phyloP scores from a whole-genome alignment of 352 stramenopile species.

The Thraustotheca clavata region DNA sequence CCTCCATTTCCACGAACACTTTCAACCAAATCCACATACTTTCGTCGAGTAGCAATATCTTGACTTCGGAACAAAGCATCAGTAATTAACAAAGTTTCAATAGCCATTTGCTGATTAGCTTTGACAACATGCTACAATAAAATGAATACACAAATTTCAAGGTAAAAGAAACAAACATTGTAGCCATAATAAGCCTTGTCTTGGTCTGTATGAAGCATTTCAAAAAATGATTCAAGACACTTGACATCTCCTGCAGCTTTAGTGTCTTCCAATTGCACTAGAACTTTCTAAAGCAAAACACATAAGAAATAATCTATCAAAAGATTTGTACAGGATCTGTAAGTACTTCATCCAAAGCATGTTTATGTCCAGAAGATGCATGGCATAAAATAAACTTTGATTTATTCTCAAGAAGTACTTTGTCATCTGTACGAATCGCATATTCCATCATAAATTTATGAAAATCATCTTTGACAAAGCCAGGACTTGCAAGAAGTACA shows the following conservation, averaged over 20 bases:
- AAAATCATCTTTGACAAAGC: constrained; percentile 98
- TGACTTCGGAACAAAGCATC: constrained; percentile 92
- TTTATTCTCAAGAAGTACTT: constrained; percentile 94
- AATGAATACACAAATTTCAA: neutral
- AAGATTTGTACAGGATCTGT: constrained; percentile 55
- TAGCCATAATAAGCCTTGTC: constrained; percentile 97
- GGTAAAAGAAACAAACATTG: constrained; percentile 34
- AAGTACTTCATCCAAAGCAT: constrained; percentile 96
- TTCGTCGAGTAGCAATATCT: constrained; percentile 81
- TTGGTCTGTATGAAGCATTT: constrained; percentile 92
- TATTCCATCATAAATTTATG: constrained; percentile 93
- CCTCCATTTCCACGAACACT: constrained; percentile 87
- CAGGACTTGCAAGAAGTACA: constrained; percentile 92
- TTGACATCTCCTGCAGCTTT: constrained; percentile 91
- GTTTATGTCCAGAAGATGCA: constrained; percentile 94
- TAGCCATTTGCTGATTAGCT: constrained; percentile 88
- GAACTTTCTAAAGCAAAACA: constrained; percentile 37
- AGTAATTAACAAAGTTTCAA: constrained; percentile 93
- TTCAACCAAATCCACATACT: constrained; percentile 94
- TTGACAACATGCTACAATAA: constrained; percentile 62
- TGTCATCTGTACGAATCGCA: constrained; percentile 90
- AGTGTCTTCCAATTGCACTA: constrained; percentile 91
- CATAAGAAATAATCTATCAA: neutral
- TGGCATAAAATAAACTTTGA: constrained; percentile 94
- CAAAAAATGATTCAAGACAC: constrained; percentile 92